A percentile compares a stretch with the other conserved stretches of the same genome.
These are phyloP conservation scores for Apiotrichum siamense DNA, from an alignment of 1,284 basidiomycete genomes.

Conservation along the genomic window DNA sequence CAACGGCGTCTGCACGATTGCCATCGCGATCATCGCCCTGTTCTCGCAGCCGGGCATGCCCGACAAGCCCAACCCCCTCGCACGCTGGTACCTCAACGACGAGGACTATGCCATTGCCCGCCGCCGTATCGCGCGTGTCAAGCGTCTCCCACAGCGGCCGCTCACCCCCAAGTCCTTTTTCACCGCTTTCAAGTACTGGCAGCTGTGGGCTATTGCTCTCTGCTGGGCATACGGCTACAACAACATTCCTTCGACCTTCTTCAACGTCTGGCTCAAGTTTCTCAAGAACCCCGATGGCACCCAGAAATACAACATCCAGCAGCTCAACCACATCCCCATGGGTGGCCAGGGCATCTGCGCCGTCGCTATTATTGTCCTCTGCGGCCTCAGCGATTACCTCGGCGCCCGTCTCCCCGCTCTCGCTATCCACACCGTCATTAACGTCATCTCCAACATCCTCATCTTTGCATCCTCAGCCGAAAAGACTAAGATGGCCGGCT, in stretches of 20 bases:
- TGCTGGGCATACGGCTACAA: constrained; percentile 16
- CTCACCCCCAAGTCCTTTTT: constrained; percentile 12
- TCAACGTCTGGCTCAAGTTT: constrained; percentile 30
- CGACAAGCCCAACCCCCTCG: constrained; percentile 23
- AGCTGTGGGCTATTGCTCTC: constrained; percentile 16
- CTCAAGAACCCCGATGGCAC: constrained; percentile 20
- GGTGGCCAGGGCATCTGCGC: constrained; percentile 5
- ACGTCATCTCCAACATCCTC: constrained; percentile 12
- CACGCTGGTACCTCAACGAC: constrained; percentile 18
- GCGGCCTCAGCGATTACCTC: constrained; percentile 5
- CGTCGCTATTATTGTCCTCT: constrained; percentile 2
- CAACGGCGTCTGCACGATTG: constrained; percentile 17
- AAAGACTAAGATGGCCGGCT: constrained; percentile 7
- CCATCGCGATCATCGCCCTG: constrained; percentile 12
- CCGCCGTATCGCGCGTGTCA: constrained; percentile 10
- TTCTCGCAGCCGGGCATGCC: constrained; percentile 47
- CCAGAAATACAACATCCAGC: constrained; percentile 12
- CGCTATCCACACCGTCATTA: constrained; percentile 7
- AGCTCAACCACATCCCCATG: constrained; percentile 14
- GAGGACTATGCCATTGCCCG: constrained; percentile 19
- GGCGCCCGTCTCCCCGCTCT: constrained; percentile 12
- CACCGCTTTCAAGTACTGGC: constrained; percentile 11
- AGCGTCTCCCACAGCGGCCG: constrained; percentile 17
- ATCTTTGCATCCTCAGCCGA: constrained; percentile 4
- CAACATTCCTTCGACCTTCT: constrained; percentile 17